A percentile compares a stretch with the other conserved stretches of the same genome.
Conservation (phyloP, 371 early-diverging fungal genomes). For the Racocetra persica region DNA sequence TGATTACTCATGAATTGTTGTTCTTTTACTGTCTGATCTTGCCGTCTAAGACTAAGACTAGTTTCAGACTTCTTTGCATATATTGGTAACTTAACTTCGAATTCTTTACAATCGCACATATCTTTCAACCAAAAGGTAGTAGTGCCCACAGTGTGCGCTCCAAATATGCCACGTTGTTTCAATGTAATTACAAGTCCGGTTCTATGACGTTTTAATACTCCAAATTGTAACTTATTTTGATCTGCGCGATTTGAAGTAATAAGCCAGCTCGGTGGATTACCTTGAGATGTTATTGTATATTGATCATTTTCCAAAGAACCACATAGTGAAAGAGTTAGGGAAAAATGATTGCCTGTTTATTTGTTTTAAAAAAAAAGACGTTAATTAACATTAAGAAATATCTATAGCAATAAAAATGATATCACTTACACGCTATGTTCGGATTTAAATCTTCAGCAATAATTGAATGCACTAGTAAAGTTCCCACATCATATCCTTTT, state of each 20-base stretch:
- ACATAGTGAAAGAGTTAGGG: background rate
- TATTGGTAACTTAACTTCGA: slow-evolving; percentile 14
- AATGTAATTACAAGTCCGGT: slow-evolving; percentile 2
- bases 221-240: background rate
- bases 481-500: slow-evolving; percentile 38
- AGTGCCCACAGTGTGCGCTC: background rate
- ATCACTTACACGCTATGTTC: background rate
- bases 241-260: background rate
- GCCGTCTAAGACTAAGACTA: background rate
- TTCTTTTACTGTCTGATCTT: background rate
- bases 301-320: background rate
- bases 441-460: slow-evolving; percentile 6
- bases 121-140: slow-evolving; percentile 12
- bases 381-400: background rate
- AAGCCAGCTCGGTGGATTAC: slow-evolving; percentile 11
- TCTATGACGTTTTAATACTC: slow-evolving; percentile 13
- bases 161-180: background rate
- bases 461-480: slow-evolving; percentile 21
- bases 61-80: background rate
- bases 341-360: background rate
- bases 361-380: background rate
- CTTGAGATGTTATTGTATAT: background rate
- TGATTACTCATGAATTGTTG: no score
- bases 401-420: background rate
- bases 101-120: slow-evolving; percentile 13